Conservation (phyloP, 1,284 basidiomycete genomes). For the Ceratobasidium sp. region DNA sequence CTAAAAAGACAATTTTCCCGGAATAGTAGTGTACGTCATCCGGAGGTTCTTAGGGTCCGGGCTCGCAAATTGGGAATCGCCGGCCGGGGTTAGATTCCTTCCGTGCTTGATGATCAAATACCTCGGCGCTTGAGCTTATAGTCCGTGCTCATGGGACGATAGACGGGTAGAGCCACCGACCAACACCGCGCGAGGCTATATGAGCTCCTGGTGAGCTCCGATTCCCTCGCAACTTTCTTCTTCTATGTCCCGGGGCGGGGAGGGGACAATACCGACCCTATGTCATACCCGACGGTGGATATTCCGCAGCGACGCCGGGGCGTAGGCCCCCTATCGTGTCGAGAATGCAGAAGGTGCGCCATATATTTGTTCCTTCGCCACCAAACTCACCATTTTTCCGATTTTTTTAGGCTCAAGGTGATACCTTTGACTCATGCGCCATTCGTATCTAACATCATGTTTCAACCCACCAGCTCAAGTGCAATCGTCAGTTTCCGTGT, state of each 20-base stretch:
- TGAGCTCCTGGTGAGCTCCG: constrained; percentile 30
- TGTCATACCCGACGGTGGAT: constrained; percentile 30
- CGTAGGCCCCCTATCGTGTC: constrained; percentile 41
- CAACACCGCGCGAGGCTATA: constrained; percentile 15
- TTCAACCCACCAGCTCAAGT: constrained; percentile 34
- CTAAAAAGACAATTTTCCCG: background rate
- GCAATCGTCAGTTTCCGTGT: constrained; percentile 43
- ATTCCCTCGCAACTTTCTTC: constrained; percentile 23
- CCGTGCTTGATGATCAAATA: constrained; percentile 29
- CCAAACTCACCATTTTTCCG: constrained; percentile 2
- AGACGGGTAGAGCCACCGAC: constrained; percentile 21
- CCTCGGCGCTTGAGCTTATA: constrained; percentile 27
- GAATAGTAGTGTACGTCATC: background rate
- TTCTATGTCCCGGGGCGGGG: constrained; percentile 42
- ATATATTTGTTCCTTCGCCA: background rate
- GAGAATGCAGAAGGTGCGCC: constrained; percentile 41
- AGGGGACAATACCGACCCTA: constrained; percentile 32
- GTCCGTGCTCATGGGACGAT: background rate
- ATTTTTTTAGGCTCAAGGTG: constrained; percentile 34
- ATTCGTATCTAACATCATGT: background rate
- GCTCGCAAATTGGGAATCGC: constrained; percentile 32
- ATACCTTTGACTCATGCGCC: background rate
- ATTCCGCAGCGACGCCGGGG: constrained; percentile 42
- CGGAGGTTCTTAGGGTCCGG: constrained; percentile 24
- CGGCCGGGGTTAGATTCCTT: constrained; percentile 38